Percentiles rank a stretch among this genome's conserved stretches.
Evolutionary conservation across 768 basidiomycete species (phyloP).

Genomic region (Pleurotus citrinopileatus): DNA sequence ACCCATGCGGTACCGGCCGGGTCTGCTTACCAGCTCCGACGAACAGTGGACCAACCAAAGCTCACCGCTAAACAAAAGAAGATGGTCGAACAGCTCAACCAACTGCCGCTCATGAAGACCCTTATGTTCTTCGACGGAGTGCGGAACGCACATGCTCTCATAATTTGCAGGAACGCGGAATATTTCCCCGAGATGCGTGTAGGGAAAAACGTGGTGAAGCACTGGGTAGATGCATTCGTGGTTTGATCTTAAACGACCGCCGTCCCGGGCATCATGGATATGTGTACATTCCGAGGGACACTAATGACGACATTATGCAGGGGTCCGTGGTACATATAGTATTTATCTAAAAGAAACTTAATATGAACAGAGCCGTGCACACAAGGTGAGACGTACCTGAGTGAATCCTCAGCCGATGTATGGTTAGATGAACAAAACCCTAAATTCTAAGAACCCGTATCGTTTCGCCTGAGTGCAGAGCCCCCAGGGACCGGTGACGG

Average conservation of each 20-base stretch:
- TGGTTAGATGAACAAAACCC: background rate
- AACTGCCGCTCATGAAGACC: constrained; percentile 69
- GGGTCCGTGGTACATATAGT: background rate
- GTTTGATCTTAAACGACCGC: background rate
- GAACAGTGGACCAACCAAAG: constrained; percentile 32
- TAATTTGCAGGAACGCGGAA: constrained; percentile 65
- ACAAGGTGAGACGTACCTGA: background rate
- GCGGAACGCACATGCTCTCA: constrained; percentile 65
- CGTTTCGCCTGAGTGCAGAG: constrained; percentile 39
- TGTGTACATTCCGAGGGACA: background rate
- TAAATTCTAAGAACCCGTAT: constrained; percentile 24
- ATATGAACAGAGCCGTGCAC: background rate
- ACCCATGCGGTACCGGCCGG: background rate
- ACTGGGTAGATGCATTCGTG: constrained; percentile 63
- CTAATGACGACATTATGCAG: background rate
- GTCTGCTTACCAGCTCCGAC: background rate
- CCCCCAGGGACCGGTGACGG: constrained; percentile 45
- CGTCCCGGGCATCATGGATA: background rate
- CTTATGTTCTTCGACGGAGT: constrained; percentile 57
- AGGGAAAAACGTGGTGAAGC: constrained; percentile 63
- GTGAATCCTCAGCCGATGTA: background rate
- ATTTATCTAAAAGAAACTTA: background rate
- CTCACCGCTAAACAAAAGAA: constrained; percentile 56
- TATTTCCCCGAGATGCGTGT: constrained; percentile 51
- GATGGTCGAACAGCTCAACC: constrained; percentile 60